Evolutionary conservation across 331 rosid species (phyloP), one percentile per base, ranked within the genome.

Genomic region (Erythrophleum ivorense): DNA sequence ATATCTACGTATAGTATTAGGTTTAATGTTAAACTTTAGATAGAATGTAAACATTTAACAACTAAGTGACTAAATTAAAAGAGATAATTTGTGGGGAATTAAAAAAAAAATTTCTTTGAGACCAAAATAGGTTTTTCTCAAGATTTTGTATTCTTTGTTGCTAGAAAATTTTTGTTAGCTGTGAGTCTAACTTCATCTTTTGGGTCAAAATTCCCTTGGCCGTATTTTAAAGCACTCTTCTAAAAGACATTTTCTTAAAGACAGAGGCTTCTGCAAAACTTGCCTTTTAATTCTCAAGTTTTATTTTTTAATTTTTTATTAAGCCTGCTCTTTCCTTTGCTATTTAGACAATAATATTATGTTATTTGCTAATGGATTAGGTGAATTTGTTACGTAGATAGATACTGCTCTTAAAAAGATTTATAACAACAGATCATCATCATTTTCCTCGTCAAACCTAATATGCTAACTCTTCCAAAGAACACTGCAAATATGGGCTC

Each of bases 351-450:
- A n/a, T 19, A 70, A 10, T 64, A 64, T 15, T 13, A 70, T 21
- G 15, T 12, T 76, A 73, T 84, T 43, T 62, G 73, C 69, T 80
- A 84, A 85, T 84, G 94, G 94, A 92, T 91, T 78, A 86, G 97
- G 89, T 92, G 90, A 86, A 64, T 8, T 41, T 79, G 78, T 88
- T 75, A 84, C 91, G 88, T 87, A 79, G 3, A 31, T 49, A 57
- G 57, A 55, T 77, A 73, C 66, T 54, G 71, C 73, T 74, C 40
- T 38, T 53, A 19, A 73, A 41, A 29, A 34, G 64, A 77, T 45
- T 46, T 64, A 33, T 19, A n/a, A 38, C 43, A 24, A 9, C 55
- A 70, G 68, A 19, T 60, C 40, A 29, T 55, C 48, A 78, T 69
- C 78, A 76, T 59, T 83, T 48, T 75, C 77, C 81, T 67, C 76